Conservation (phyloP, 2,329 filamentous ascomycete species). For the Ceratocystis diversiconidia region DNA sequence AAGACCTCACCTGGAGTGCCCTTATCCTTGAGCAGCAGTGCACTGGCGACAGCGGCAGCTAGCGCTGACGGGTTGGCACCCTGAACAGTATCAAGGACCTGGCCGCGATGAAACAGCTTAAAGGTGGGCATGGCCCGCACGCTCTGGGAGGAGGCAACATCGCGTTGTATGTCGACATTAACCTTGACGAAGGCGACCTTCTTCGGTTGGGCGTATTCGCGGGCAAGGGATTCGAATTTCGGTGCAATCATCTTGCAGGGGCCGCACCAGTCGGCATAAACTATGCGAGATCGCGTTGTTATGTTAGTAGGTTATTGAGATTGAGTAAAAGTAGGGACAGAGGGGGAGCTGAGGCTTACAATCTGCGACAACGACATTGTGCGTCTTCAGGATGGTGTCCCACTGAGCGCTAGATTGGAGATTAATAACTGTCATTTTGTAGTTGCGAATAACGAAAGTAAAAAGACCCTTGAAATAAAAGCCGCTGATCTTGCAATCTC, state of each 20-base stretch:
- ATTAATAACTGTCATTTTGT: conserved; percentile 32
- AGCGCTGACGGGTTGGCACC: conserved; percentile 71
- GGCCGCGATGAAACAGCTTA: conserved; percentile 68
- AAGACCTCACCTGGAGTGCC: conserved; percentile 37
- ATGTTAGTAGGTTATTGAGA: background rate
- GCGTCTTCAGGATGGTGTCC: conserved; percentile 54
- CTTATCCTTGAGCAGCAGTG: conserved; percentile 37
- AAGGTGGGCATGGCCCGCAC: conserved; percentile 91
- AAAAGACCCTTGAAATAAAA: background rate
- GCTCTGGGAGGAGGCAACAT: conserved; percentile 61
- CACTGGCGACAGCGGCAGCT: conserved; percentile 60
- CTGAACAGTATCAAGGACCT: conserved; percentile 58
- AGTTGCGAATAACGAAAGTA: conserved; percentile 19
- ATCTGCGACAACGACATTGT: conserved; percentile 73
- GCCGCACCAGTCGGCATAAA: conserved; percentile 91
- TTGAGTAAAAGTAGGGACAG: background rate
- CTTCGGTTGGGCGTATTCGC: conserved; percentile 64
- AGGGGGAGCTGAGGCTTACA: conserved; percentile 46
- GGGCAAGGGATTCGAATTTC: conserved; percentile 69
- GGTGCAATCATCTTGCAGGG: conserved; percentile 89
- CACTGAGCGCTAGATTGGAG: conserved; percentile 59
- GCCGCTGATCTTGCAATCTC: background rate
- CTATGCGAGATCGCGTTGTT: conserved; percentile 32
- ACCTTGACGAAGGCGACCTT: conserved; percentile 84
- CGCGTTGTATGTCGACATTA: conserved; percentile 70